phyloP scores from a whole-genome alignment of 2,329 filamentous ascomycete genomes.

The Hymenoscyphus infarciens region DNA sequence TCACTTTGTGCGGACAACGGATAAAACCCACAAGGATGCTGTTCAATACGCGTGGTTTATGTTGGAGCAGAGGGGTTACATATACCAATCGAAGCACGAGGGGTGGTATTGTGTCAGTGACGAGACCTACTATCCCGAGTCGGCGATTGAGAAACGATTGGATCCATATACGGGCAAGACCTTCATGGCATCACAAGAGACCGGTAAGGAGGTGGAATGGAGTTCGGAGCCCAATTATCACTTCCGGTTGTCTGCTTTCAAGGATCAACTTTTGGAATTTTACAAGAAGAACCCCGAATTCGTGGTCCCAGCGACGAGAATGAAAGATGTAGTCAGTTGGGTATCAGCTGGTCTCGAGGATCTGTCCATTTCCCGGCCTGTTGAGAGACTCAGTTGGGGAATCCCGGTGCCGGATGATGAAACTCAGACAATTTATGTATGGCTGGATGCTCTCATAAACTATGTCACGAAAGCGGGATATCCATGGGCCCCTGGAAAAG shows the following conservation, averaged over 20 bases:
- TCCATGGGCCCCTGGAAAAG: constrained; percentile 67
- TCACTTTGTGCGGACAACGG: constrained; percentile 90
- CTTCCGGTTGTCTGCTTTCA: constrained; percentile 82
- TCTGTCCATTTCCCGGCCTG: constrained; percentile 82
- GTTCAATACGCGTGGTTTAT: constrained; percentile 88
- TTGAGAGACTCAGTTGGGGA: constrained; percentile 77
- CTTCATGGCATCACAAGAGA: constrained; percentile 79
- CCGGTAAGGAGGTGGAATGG: constrained; percentile 92
- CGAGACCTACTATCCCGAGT: constrained; percentile 89
- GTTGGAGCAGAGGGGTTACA: constrained; percentile 68
- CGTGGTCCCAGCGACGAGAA: constrained; percentile 68
- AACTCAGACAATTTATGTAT: constrained; percentile 92
- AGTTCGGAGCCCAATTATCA: constrained; percentile 91
- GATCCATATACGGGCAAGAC: constrained; percentile 80
- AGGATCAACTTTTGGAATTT: constrained; percentile 72
- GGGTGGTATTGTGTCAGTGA: constrained; percentile 98
- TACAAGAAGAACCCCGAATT: constrained; percentile 76
- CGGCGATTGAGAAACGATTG: constrained; percentile 67
- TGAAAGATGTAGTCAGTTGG: constrained; percentile 74
- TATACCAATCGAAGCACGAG: constrained; percentile 82
- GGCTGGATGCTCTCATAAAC: constrained; percentile 94
- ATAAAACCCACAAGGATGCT: constrained; percentile 73
- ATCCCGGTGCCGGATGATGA: constrained; percentile 82
- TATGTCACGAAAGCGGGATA: constrained; percentile 89
- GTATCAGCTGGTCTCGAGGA: constrained; percentile 78